These are phyloP conservation scores for Auxenochlorella protothecoides DNA, from an alignment of 139 green algal species.

Conservation along the genomic window DNA sequence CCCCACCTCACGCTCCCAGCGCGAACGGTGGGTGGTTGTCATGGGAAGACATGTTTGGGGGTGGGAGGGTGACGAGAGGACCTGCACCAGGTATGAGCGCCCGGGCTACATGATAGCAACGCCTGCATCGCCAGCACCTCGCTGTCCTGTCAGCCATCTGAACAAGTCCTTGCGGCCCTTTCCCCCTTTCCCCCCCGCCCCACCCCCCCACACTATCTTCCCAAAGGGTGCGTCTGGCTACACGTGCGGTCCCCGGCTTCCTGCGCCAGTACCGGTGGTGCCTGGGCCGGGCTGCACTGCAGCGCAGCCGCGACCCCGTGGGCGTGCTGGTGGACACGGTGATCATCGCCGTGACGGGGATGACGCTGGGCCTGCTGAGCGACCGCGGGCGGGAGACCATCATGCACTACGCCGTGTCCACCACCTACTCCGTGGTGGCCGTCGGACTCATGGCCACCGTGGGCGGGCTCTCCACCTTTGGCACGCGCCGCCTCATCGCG, in stretches of 20 bases:
- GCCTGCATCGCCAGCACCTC: too few relatives aligned
- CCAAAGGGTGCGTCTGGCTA: too few relatives aligned
- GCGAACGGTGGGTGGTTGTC: too few relatives aligned
- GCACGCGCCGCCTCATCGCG: constrained; percentile 20
- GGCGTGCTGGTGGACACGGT: constrained; percentile 32
- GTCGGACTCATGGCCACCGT: constrained; percentile 38
- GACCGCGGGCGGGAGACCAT: constrained; percentile 39
- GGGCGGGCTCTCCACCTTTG: constrained; percentile 36
- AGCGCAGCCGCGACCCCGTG: constrained; percentile 27
- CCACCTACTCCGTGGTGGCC: constrained; percentile 40
- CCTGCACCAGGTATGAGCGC: too few relatives aligned
- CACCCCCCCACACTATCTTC: too few relatives aligned
- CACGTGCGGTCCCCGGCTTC: constrained; percentile 20
- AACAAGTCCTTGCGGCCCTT: too few relatives aligned
- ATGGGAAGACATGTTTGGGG: too few relatives aligned
- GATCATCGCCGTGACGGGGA: constrained; percentile 42
- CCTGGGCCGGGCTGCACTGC: constrained; percentile 16
- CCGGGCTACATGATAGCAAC: too few relatives aligned
- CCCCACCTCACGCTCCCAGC: too few relatives aligned
- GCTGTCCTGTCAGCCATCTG: too few relatives aligned
- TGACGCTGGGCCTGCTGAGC: constrained; percentile 33
- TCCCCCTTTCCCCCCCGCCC: neutral
- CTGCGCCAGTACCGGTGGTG: constrained; percentile 35
- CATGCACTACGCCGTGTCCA: constrained; percentile 27
- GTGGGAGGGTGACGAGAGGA: too few relatives aligned